Conservation (phyloP, 2,329 filamentous ascomycete species). For the Exophiala sp. region DNA sequence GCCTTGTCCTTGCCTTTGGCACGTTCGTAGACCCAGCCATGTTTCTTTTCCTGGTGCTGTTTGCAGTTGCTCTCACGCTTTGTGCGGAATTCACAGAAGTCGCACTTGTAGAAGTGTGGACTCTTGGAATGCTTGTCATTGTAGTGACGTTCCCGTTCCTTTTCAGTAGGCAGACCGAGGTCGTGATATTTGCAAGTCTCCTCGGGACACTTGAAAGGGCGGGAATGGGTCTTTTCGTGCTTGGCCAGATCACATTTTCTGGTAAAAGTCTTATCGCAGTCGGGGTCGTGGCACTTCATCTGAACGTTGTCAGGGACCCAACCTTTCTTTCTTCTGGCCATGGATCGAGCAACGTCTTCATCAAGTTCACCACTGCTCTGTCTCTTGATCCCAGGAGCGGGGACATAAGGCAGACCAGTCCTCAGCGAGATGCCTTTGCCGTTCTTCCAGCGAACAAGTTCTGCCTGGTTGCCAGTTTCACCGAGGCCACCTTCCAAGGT, state of each 20-base stretch:
- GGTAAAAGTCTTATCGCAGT: constrained; percentile 90
- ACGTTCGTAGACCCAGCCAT: constrained; percentile 84
- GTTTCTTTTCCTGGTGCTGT: constrained; percentile 97
- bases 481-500: constrained; percentile 76
- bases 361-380: constrained; percentile 59
- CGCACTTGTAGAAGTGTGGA: constrained; percentile 78
- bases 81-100: constrained; percentile 87
- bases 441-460: constrained; percentile 78
- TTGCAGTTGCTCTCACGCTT: constrained; percentile 97
- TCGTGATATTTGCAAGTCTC: constrained; percentile 83
- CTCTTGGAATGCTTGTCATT: constrained; percentile 90
- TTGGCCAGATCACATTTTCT: constrained; percentile 96
- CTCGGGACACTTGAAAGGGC: constrained; percentile 89
- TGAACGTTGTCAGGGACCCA: constrained; percentile 79
- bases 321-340: constrained; percentile 94
- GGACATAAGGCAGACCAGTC: constrained; percentile 62
- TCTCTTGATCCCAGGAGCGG: constrained; percentile 50
- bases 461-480: constrained; percentile 75
- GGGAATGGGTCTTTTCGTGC: constrained; percentile 95
- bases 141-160: constrained; percentile 91
- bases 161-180: constrained; percentile 93
- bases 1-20: constrained; percentile 84
- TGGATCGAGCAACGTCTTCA: constrained; percentile 84
- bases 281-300: constrained; percentile 69
- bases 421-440: constrained; percentile 76